Evolutionary conservation across 2,329 filamentous ascomycete species (phyloP), one percentile per base, ranked within the genome.

Genomic region (Cladophialophora yegresii): DNA sequence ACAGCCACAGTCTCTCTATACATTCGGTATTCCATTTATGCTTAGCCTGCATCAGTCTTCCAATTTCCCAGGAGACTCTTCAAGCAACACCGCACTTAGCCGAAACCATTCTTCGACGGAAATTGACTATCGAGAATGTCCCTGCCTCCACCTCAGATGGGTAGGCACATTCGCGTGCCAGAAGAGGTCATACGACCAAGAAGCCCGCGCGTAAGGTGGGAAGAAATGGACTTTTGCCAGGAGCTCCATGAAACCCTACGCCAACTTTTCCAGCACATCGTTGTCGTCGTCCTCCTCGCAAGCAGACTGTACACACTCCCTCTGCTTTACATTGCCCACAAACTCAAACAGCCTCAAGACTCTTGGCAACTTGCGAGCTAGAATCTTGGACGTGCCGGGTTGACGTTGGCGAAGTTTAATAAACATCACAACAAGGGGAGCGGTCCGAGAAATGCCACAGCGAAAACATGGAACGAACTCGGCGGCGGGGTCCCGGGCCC

Each of bases 161-260:
- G n/a, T n/a, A 8, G 8, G 6, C 3, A 3, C 2, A 12, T 51
- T 2, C 8, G 26, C 20, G 51, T 22, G 51, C n/a, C 51, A n/a
- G n/a, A 54, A 12, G 28, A 28, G 16, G 51, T 28, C 13, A 12
- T 28, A n/a, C 23, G 33, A 12, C 28, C 23, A n/a, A 54, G 51
- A 32, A 4, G 9, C 13, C n/a, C 28, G 26, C 12, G 6, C 28
- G 23, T 33, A 12, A 4, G 10, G 1, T 30, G 28, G 4, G 51
- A 20, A 33, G 23, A 51, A 20, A 65, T 40, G n/a, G 62, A 54
- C 33, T 61, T 68, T 20, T 2, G 84, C 82, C 75, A 70, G 50
- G 67, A 69, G 43, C 43, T 65, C 36, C 36, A 57, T 16, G 62
- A 67, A 30, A 65, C 62, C 2, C 20, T 65, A 33, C 62, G 64